Evolutionary conservation across 2,329 filamentous ascomycete genomes (phyloP), one percentile per base, ranked within the genome.

Genomic region (Biscogniauxia sp.): DNA sequence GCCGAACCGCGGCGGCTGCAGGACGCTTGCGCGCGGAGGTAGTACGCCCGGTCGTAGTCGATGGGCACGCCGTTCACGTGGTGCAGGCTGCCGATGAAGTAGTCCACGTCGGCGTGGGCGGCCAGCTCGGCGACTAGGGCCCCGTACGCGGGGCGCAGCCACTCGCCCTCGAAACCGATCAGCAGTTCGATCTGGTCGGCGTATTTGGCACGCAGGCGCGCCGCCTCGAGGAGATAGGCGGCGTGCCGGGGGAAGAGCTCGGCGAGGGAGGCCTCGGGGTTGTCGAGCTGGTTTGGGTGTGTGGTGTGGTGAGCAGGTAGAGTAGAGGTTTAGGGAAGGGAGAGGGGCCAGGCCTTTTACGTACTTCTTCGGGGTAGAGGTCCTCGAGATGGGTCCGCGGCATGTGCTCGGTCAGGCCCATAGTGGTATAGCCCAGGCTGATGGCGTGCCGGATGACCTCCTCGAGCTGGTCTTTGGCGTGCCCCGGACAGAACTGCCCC

Each of bases 401-500:
- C 87, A 99, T 98, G 77, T 99, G 95, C 77, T 99, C 95, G 1
- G 93, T 97, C 61, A 99, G 77, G 20, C 90, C 92, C 72, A 97
- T 93, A 20, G 90, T 90, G 64, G 87, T 86, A 84, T 96, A 95
- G 51, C 90, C 88, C 63, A 89, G 83, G 54, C 82, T 77, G 67
- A 98, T 92, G 66, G 94, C 94, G 13, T 88, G 84, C 71, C 88
- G 84, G 68, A 98, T 81, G 54, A 98, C 86, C 66, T 92, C 88
- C 75, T 98, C 94, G 9, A 99, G 84, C 20, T 87, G 84, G 74
- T 96, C 87, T 73, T 89, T 87, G 55, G 95, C 95, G 79, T 99
- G 95, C 68, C 89, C 87, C 9, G 88, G 88, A 79, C 95, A 99
- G 80, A 99, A 99, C 75, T 99, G 92, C 65, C 95, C 95, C 45